Conservation (phyloP, 108 stramenopile genomes). For the Stephanodiscus minutulus region DNA sequence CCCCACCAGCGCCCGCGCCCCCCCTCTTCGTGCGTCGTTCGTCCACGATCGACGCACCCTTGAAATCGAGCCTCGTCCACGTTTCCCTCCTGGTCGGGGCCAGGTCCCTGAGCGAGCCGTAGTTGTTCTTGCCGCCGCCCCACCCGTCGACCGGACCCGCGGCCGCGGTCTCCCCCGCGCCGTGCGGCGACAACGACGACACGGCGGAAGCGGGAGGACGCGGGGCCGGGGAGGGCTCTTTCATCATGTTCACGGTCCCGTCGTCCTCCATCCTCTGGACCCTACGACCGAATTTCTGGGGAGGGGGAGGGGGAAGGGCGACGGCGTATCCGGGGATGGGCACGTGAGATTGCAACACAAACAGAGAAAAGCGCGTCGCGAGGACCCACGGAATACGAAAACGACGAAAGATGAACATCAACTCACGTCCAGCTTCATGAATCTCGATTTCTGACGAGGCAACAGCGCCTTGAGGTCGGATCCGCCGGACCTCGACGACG, state of each 20-base stretch:
- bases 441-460: constrained; percentile 7
- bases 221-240: background rate
- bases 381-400: too few relatives aligned
- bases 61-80: constrained; percentile 43
- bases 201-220: background rate
- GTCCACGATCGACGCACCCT: constrained; percentile 33
- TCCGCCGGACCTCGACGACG: background rate
- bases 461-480: constrained; percentile 5
- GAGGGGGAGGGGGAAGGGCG: background rate
- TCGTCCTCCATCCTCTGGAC: constrained; percentile 43
- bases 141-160: background rate
- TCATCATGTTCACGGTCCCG: constrained; percentile 28
- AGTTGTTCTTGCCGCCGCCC: background rate
- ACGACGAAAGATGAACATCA: background rate
- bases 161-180: too few relatives aligned
- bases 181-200: background rate
- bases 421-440: constrained; percentile 17
- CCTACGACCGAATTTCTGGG: constrained; percentile 36
- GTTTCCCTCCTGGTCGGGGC: constrained; percentile 16
- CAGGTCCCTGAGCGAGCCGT: constrained; percentile 27
- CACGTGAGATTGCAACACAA: too few relatives aligned
- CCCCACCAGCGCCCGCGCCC: background rate
- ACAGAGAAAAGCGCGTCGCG: background rate
- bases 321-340: background rate
- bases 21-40: constrained; percentile 28